Percentiles rank a stretch among this genome's conserved stretches.
phyloP scores from a whole-genome alignment of 140 eudicot species.

The Bidens hawaiensis region DNA sequence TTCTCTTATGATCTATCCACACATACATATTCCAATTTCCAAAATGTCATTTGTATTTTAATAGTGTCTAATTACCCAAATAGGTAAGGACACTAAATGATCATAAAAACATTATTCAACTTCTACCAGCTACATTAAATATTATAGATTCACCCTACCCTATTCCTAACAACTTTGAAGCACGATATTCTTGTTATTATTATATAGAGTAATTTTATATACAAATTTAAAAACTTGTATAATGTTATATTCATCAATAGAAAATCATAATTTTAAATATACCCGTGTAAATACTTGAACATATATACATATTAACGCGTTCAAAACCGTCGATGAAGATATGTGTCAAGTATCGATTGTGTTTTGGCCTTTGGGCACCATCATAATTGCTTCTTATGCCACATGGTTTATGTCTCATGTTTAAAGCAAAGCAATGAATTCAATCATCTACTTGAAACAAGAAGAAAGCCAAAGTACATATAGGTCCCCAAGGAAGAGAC shows the following conservation, averaged over 20 bases:
- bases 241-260: no score
- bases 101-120: neutral
- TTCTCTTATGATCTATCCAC: neutral
- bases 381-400: neutral
- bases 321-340: neutral
- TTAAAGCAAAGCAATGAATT: neutral
- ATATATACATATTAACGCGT: no score
- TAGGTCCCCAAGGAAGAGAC: neutral
- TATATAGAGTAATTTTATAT: neutral
- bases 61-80: neutral
- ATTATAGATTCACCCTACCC: neutral
- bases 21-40: neutral
- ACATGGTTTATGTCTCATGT: no score
- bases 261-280: no score
- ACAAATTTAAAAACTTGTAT: neutral
- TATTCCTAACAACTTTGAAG: neutral
- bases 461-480: neutral
- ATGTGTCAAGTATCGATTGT: neutral
- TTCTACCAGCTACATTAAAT: neutral
- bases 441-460: neutral
- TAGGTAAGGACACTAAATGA: neutral
- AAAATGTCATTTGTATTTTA: neutral
- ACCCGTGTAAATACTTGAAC: no score
- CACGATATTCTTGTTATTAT: neutral
- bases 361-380: neutral